Percentiles rank a stretch among this genome's conserved stretches.
phyloP scores from a whole-genome alignment of 2,329 filamentous ascomycete genomes.

The Hirsutella thompsonii region DNA sequence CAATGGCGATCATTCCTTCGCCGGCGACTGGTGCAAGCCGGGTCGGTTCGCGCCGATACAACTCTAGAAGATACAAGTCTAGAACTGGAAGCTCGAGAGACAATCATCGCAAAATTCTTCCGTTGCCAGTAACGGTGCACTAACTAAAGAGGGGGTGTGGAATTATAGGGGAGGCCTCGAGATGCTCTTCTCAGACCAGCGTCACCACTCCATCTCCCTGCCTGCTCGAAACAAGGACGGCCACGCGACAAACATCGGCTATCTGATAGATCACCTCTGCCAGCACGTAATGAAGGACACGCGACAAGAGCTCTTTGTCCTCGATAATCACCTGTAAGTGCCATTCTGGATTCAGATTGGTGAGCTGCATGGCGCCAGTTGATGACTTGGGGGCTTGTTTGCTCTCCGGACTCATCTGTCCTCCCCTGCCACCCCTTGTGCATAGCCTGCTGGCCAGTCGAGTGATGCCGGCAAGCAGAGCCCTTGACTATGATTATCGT shows the following conservation, averaged over 20 bases:
- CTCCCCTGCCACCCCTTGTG: neutral
- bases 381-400: neutral
- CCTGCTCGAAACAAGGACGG: conserved; percentile 50
- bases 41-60: too few relatives aligned
- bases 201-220: conserved; percentile 57
- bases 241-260: conserved; percentile 54
- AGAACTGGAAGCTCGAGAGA: too few relatives aligned
- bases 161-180: conserved; percentile 70
- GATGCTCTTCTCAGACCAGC: conserved; percentile 79
- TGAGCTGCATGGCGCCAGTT: neutral
- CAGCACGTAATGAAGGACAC: conserved; percentile 73
- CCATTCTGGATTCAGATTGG: neutral
- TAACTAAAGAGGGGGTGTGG: conserved; percentile 5
- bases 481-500: too few relatives aligned
- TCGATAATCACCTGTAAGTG: conserved; percentile 75
- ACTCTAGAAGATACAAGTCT: too few relatives aligned
- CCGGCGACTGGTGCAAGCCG: too few relatives aligned
- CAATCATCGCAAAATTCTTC: too few relatives aligned
- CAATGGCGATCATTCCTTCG: too few relatives aligned
- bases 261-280: conserved; percentile 68
- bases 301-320: conserved; percentile 77
- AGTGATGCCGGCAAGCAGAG: conserved; percentile 5
- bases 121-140: neutral
- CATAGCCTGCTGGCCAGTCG: conserved; percentile 9
- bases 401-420: conserved; percentile 10